These are phyloP conservation scores for Psilocybe sp. DNA, from an alignment of 768 basidiomycete genomes.

Conservation along the genomic window DNA sequence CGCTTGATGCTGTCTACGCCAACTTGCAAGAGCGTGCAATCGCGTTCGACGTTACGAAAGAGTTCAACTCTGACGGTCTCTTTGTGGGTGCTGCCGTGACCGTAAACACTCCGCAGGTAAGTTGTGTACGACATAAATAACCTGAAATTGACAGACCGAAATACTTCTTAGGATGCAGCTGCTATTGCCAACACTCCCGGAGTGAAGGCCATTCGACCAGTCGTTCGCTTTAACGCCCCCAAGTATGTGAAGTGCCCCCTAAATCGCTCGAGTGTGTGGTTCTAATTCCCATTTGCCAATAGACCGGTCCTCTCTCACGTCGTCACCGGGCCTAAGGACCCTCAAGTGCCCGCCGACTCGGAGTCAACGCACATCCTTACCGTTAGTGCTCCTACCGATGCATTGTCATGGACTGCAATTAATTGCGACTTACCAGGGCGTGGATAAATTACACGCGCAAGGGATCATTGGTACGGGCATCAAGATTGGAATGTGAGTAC, in stretches of 20 bases:
- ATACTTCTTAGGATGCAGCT: conserved; percentile 39
- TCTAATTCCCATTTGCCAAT: conserved; percentile 1
- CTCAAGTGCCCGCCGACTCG: conserved; percentile 40
- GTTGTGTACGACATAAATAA: background rate
- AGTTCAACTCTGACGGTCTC: conserved; percentile 49
- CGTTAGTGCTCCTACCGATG: conserved; percentile 26
- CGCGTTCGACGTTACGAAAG: conserved; percentile 43
- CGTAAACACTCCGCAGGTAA: conserved; percentile 30
- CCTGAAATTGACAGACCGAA: background rate
- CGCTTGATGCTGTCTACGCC: conserved; percentile 49
- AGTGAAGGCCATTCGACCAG: conserved; percentile 58
- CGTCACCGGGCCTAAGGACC: conserved; percentile 37
- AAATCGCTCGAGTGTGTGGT: background rate
- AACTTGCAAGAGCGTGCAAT: conserved; percentile 41
- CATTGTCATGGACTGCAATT: background rate
- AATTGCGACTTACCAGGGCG: conserved; percentile 37
- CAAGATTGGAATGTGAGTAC: conserved; percentile 62
- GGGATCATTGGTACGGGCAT: conserved; percentile 63
- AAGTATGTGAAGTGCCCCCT: conserved; percentile 26
- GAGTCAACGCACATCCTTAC: conserved; percentile 54
- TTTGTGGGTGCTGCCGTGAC: conserved; percentile 60
- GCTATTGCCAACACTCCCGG: conserved; percentile 44
- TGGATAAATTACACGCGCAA: conserved; percentile 61
- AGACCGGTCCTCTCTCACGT: conserved; percentile 45
- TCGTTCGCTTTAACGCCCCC: conserved; percentile 39